Conservation (phyloP, 305 asterid genomes). For the Nicotiana rustica region DNA sequence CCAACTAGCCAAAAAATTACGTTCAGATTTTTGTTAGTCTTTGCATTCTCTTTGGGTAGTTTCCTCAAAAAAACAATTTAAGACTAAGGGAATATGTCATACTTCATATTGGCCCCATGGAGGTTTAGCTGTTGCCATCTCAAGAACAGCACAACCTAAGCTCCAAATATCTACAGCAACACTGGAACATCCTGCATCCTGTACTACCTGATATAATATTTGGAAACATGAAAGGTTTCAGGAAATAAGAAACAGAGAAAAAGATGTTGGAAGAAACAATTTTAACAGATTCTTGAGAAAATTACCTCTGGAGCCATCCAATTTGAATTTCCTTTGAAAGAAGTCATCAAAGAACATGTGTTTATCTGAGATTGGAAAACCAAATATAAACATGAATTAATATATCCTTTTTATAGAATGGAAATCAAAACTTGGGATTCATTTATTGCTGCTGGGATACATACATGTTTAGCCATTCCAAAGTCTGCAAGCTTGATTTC, state of each 20-base stretch:
- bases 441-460: conserved; percentile 31
- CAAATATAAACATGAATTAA: not conserved
- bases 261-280: conserved; percentile 32
- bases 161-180: conserved; percentile 96
- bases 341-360: conserved; percentile 72
- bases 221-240: not conserved
- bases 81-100: conserved; percentile 44
- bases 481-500: conserved; percentile 96
- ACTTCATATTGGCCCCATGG: conserved; percentile 96
- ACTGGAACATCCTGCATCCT: conserved; percentile 70
- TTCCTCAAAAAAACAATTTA: not conserved
- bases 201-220: conserved; percentile 60
- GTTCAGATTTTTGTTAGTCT: not conserved
- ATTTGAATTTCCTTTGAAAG: conserved; percentile 96
- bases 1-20: not conserved
- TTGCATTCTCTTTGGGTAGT: conserved; percentile 6
- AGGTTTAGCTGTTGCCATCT: conserved; percentile 89
- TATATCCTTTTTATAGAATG: not conserved
- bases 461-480: conserved; percentile 99
- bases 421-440: not conserved
- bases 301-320: conserved; percentile 99
- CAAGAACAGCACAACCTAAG: conserved; percentile 94
- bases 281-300: conserved; percentile 15
- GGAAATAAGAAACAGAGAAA: not conserved
- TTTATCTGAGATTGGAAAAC: conserved; percentile 60